These are phyloP conservation scores for Lepidium campestre DNA, from an alignment of 441 rosid genomes.

Conservation along the genomic window DNA sequence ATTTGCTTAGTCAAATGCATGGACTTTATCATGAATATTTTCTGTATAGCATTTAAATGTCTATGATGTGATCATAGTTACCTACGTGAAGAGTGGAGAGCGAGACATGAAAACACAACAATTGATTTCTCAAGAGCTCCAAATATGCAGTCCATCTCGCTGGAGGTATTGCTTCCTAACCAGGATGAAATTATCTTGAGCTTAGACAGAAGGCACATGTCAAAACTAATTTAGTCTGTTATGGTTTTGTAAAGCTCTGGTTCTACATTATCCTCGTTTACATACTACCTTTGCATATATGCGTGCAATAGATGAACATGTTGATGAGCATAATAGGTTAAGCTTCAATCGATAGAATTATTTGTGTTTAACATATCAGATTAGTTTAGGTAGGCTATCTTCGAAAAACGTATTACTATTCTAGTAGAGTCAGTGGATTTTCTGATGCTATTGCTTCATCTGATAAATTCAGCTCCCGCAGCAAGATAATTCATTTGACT, in stretches of 20 bases:
- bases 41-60: neutral
- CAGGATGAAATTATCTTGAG: conserved; percentile 9
- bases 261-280: neutral
- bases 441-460: conserved; percentile 9
- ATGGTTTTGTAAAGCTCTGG: neutral
- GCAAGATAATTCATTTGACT: conserved; percentile 76
- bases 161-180: conserved; percentile 49
- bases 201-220: neutral
- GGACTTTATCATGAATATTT: neutral
- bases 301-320: neutral
- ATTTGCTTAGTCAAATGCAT: neutral
- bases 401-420: neutral
- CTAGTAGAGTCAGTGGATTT: neutral
- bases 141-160: conserved; percentile 42
- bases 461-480: conserved; percentile 63
- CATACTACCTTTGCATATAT: neutral
- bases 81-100: conserved; percentile 74
- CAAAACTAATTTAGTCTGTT: neutral
- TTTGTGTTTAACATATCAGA: neutral
- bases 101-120: conserved; percentile 36
- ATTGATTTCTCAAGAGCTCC: conserved; percentile 43
- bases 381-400: neutral
- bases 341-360: neutral
- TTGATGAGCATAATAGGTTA: neutral
- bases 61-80: conserved; percentile 47